These are phyloP conservation scores for Trypanosoma cruzi DNA, from an alignment of 208 protist species.

Conservation along the genomic window DNA sequence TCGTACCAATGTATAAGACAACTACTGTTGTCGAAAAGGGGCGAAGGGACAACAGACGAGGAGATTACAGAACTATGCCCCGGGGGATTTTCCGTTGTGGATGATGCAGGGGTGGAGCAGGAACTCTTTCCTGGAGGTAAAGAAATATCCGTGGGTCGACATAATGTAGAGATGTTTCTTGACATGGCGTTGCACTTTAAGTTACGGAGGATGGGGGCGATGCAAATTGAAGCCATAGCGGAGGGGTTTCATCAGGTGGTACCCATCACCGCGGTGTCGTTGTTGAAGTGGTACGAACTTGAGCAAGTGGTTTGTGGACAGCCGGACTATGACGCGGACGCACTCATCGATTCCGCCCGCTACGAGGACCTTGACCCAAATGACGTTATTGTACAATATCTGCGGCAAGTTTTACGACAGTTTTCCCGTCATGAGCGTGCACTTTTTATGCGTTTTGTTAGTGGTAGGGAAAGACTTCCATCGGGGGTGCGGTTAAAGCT, in stretches of 20 bases:
- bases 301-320: constrained; percentile 91
- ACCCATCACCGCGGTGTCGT: constrained; percentile 54
- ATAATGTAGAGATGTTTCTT: constrained; percentile 72
- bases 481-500: constrained; percentile 78
- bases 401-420: constrained; percentile 77
- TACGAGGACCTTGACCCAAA: constrained; percentile 72
- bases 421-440: constrained; percentile 84
- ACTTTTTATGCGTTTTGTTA: constrained; percentile 93
- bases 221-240: constrained; percentile 67
- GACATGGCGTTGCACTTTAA: constrained; percentile 55
- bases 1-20: constrained; percentile 62
- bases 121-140: constrained; percentile 48
- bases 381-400: constrained; percentile 66
- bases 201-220: constrained; percentile 42
- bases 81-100: constrained; percentile 69
- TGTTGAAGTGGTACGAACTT: constrained; percentile 91
- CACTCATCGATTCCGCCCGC: constrained; percentile 75
- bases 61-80: constrained; percentile 59
- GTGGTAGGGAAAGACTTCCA: constrained; percentile 85
- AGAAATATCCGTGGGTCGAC: constrained; percentile 43
- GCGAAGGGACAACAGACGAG: constrained; percentile 27
- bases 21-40: constrained; percentile 14
- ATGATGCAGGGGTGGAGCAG: constrained; percentile 47
- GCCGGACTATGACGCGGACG: constrained; percentile 89
- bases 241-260: constrained; percentile 91